Evolutionary conservation across 495 filamentous ascomycete species (phyloP).

Genomic region (Margaritispora aquatica): DNA sequence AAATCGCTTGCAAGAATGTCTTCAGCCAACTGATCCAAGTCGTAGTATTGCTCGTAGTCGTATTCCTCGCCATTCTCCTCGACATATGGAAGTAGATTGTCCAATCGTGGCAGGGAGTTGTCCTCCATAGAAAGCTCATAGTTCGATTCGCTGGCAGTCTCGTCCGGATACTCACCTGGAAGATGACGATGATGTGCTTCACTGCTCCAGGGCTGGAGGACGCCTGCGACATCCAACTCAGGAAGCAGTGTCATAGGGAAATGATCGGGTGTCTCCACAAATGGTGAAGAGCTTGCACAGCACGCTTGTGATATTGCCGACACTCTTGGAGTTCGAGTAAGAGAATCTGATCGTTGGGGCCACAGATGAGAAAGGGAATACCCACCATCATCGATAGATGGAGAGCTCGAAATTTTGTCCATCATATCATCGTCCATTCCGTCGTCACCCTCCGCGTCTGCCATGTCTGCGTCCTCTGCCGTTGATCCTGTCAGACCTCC

Average conservation of each 20-base stretch:
- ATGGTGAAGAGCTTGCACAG: constrained; percentile 46
- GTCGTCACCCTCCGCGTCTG: constrained; percentile 69
- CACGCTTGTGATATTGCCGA: constrained; percentile 19
- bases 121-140: constrained; percentile 18
- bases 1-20: constrained; percentile 28
- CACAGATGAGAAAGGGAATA: constrained; percentile 36
- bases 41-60: background rate
- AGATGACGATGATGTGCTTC: constrained; percentile 48
- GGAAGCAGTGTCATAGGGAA: constrained; percentile 31
- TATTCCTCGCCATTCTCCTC: constrained; percentile 11
- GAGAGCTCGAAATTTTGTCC: constrained; percentile 97
- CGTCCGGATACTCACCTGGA: constrained; percentile 49
- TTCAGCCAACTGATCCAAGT: constrained; percentile 3
- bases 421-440: constrained; percentile 79
- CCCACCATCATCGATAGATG: constrained; percentile 98
- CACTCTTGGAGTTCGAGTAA: constrained; percentile 26
- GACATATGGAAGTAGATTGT: background rate
- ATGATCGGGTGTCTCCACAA: constrained; percentile 41
- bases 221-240: constrained; percentile 33
- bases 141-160: constrained; percentile 19
- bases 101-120: background rate
- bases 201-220: constrained; percentile 14
- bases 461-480: constrained; percentile 56
- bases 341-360: constrained; percentile 35
- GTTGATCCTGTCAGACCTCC: constrained; percentile 35